phyloP scores from a whole-genome alignment of 1,284 basidiomycete genomes.

The Apiotrichum porosum region DNA sequence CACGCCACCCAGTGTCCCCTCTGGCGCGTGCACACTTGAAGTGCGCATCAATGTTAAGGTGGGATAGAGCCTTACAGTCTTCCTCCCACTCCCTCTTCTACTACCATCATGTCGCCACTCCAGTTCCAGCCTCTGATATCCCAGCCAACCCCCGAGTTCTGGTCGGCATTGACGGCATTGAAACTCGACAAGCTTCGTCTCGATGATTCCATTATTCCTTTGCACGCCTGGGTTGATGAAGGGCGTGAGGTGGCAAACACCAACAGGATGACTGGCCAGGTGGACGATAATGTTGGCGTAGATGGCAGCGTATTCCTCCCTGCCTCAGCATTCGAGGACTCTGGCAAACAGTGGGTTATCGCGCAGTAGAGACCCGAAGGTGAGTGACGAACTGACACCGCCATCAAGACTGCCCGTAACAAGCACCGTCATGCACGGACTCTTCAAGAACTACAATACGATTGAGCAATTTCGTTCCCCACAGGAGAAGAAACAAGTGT shows the following conservation, averaged over 20 bases:
- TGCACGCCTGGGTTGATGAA: conserved; percentile 65
- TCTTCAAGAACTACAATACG: conserved; percentile 90
- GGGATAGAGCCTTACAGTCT: too few relatives aligned
- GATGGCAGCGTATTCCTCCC: conserved; percentile 29
- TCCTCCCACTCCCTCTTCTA: neutral
- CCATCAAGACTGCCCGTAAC: too few relatives aligned
- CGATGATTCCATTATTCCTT: conserved; percentile 63
- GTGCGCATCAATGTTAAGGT: too few relatives aligned
- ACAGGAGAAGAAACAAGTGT: conserved; percentile 72
- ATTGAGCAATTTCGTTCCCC: conserved; percentile 90
- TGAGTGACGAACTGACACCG: too few relatives aligned
- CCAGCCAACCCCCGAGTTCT: conserved; percentile 82
- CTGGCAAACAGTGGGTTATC: conserved; percentile 21
- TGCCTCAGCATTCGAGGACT: conserved; percentile 32
- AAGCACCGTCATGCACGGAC: conserved; percentile 56
- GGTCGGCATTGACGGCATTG: conserved; percentile 80
- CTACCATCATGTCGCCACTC: conserved; percentile 49
- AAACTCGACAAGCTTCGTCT: conserved; percentile 90
- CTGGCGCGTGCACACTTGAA: too few relatives aligned
- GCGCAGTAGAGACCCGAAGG: too few relatives aligned
- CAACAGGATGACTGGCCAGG: conserved; percentile 4
- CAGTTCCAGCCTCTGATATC: conserved; percentile 86
- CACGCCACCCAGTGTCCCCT: too few relatives aligned
- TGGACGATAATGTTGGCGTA: conserved; percentile 22
- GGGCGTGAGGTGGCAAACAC: conserved; percentile 68